Evolutionary conservation across 306 rosid genomes (phyloP).

Genomic region (Cucumis melo): DNA sequence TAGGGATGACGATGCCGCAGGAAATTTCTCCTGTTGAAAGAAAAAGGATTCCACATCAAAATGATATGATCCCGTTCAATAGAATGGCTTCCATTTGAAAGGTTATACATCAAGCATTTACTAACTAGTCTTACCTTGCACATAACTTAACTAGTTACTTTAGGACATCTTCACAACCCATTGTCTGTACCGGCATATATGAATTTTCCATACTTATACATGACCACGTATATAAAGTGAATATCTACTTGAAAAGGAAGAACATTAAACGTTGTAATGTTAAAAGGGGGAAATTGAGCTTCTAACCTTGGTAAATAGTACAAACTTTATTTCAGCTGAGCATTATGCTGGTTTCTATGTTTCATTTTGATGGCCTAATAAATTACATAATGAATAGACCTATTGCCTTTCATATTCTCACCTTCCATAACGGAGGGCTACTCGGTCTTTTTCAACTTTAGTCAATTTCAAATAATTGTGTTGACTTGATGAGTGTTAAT

Average conservation of each 20-base stretch:
- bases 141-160: not conserved
- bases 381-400: not conserved
- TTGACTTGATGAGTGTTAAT: not conserved
- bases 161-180: too few relatives aligned
- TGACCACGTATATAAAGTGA: not conserved
- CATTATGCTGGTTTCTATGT: not conserved
- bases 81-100: constrained; percentile 35
- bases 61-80: constrained; percentile 37
- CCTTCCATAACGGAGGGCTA: not conserved
- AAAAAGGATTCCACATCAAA: constrained; percentile 36
- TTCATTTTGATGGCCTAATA: not conserved
- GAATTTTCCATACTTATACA: not conserved
- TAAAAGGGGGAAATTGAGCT: too few relatives aligned
- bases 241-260: not conserved
- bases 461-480: not conserved
- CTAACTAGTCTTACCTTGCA: not conserved
- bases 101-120: not conserved
- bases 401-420: not conserved
- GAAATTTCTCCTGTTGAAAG: constrained; percentile 57
- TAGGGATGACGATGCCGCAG: constrained; percentile 91
- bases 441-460: not conserved
- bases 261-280: too few relatives aligned
- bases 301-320: too few relatives aligned
- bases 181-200: not conserved
- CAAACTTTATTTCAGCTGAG: too few relatives aligned